Evolutionary conservation across 768 basidiomycete genomes (phyloP).

Genomic region (Pulveroboletus frians): DNA sequence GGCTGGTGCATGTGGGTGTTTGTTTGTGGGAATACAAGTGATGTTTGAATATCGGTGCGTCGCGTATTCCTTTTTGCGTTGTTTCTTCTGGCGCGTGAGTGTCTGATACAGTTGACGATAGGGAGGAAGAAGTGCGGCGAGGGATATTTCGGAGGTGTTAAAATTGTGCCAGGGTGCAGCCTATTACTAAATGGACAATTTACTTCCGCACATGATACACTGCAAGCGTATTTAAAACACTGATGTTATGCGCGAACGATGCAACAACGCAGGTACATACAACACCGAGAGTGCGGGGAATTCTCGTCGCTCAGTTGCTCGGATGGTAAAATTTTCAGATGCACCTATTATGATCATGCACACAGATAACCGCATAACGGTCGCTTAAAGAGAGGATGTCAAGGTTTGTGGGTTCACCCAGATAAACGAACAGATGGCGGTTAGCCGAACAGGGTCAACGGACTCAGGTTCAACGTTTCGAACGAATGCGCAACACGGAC

Average conservation of each 20-base stretch:
- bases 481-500: too few relatives aligned
- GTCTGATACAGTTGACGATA: conserved; percentile 21
- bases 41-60: conserved; percentile 95
- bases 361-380: too few relatives aligned
- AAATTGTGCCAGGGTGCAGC: background rate
- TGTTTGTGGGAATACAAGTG: conserved; percentile 82
- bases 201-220: background rate
- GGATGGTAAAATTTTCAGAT: background rate
- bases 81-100: background rate
- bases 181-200: background rate
- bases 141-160: conserved; percentile 54
- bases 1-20: conserved; percentile 46
- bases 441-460: background rate
- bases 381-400: background rate
- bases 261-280: background rate
- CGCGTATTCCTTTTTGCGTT: background rate
- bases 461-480: background rate
- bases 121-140: conserved; percentile 68
- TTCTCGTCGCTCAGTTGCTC: background rate
- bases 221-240: background rate
- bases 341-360: too few relatives aligned
- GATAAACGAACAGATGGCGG: background rate
- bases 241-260: background rate
- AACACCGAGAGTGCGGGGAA: background rate
- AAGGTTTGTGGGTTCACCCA: background rate